phyloP scores from a whole-genome alignment of 2,329 filamentous ascomycete genomes.

The Trichophyton schoenleinii region DNA sequence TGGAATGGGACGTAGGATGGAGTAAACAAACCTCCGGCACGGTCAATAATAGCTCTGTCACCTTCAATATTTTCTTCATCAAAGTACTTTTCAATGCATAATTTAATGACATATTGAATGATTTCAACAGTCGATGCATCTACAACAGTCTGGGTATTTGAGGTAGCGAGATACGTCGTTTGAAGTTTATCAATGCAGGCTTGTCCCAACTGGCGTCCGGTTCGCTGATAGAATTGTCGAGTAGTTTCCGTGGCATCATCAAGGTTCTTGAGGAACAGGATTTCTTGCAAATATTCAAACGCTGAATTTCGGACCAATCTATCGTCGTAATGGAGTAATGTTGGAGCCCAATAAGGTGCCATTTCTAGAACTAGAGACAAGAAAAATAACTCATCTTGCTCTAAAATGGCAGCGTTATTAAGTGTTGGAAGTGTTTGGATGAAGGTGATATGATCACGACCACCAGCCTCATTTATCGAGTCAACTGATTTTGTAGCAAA shows the following conservation, averaged over 20 bases:
- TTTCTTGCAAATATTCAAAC: slow-evolving; percentile 30
- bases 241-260: slow-evolving; percentile 20
- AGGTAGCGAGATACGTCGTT: slow-evolving; percentile 21
- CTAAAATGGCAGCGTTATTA: slow-evolving; percentile 26
- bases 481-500: slow-evolving; percentile 36
- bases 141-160: slow-evolving; percentile 15
- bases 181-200: slow-evolving; percentile 24
- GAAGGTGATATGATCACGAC: slow-evolving; percentile 38
- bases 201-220: slow-evolving; percentile 24
- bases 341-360: slow-evolving; percentile 40
- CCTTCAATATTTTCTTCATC: slow-evolving; percentile 22
- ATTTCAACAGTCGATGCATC: slow-evolving; percentile 27
- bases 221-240: slow-evolving; percentile 17
- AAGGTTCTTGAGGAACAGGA: slow-evolving; percentile 30
- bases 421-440: slow-evolving; percentile 38
- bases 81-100: slow-evolving; percentile 30
- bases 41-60: slow-evolving; percentile 22
- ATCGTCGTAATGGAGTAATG: slow-evolving; percentile 41
- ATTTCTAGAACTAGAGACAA: slow-evolving; percentile 26
- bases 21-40: slow-evolving; percentile 24
- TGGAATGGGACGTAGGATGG: too few relatives aligned
- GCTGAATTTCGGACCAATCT: slow-evolving; percentile 34
- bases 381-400: slow-evolving; percentile 25
- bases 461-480: slow-evolving; percentile 37
- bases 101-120: slow-evolving; percentile 26